Base-by-base conservation (phyloP, 225 moss, liverwort and hornwort genomes). In the Climacium dendroides region DNA sequence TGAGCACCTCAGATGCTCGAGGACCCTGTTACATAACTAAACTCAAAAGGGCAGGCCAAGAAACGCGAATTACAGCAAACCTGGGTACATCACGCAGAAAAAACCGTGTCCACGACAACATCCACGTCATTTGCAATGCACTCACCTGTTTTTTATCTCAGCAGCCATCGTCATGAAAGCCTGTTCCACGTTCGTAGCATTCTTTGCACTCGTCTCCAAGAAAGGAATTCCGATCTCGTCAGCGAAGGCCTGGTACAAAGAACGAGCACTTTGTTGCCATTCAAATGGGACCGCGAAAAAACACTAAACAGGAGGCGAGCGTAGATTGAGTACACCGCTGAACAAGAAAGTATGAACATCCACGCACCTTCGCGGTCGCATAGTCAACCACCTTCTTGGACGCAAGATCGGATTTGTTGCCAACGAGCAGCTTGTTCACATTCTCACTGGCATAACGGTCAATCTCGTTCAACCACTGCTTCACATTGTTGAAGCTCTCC, bases 111-210 rank as follows among this genome's bases (percentile, higher is more conserved):
- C 76, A 32, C 52, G 15, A 76, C 52, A 8, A 74, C 61, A 76
- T 50, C 48, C 85, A 85, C 37, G 81, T 39, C 77, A 63, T 63
- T 37, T 55, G 54, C 85, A 78, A 15, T 52, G 81, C 79, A 60
- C 87, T 69, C 87, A 90, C 94, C 96, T 94, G 87, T 94, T 95
- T 79, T 97, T 97, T 62, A 97, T 97, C 91, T 97, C 97, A 11
- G 97, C 96, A 61, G 97, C 96, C 97, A 96, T 97, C 65, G 96
- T 97, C 97, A 97, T 97, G 84, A 97, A 96, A 41, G 96, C 97
- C 90, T 96, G 96, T 82, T 97, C 97, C 84, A 97, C 96, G 82
- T 97, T 97, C 24, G 93, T 94, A 5, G 97, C 97, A 89, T 95
- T 97, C 86, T 97, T 97, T 47, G 97, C 96, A 90, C 96, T 97